Base-by-base conservation (phyloP, 2,329 filamentous ascomycete genomes). In the Lachnellula willkommii region DNA sequence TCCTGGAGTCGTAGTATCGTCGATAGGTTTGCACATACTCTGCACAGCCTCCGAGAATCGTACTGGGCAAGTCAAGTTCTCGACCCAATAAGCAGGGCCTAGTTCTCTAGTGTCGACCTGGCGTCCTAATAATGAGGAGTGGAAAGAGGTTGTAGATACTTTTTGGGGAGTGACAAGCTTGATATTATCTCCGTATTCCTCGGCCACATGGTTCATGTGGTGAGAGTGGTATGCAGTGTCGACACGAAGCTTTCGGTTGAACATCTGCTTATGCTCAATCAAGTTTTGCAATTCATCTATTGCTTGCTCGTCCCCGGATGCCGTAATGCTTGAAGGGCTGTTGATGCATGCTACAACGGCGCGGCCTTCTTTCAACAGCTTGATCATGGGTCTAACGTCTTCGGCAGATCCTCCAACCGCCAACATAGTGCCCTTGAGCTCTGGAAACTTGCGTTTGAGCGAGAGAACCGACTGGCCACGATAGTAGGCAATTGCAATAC, bases 401-500 rank as follows among this genome's bases (percentile, higher is more conserved):
- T 62, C 58, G 9, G 53, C 47, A 5, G 57, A 53, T 2, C 63
- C 47, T 5, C 58, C 81, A 2, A 82, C 78, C 1, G 81, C 81
- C 65, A 82, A 72, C 81, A 84, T 84, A 7, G 74, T 69, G 0
- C 80, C 80, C 4, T 69, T 69, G 0, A 71, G 28, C 45, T 62
- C 54, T 9, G 62, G 50, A 45, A 53, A 57, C 36, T 58, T 42
- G 4, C 42, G 20, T 47, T 63, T 60, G 35, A 66, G 20, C 5
- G 32, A 24, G 7, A 70, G 60, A 75, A 73, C 64, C 42, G 65
- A 48, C 60, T 61, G 50, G 12, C 70, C 65, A 55, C 72, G 54
- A 56, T 68, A 61, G 61, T 81, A 83, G 1, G 79, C 79, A 11
- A 78, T 72, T 0, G 72, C 69, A 66, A 71, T 62, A 20, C 71